phyloP scores from a whole-genome alignment of 148 eudicot species.

The Pouteria glomerata region DNA sequence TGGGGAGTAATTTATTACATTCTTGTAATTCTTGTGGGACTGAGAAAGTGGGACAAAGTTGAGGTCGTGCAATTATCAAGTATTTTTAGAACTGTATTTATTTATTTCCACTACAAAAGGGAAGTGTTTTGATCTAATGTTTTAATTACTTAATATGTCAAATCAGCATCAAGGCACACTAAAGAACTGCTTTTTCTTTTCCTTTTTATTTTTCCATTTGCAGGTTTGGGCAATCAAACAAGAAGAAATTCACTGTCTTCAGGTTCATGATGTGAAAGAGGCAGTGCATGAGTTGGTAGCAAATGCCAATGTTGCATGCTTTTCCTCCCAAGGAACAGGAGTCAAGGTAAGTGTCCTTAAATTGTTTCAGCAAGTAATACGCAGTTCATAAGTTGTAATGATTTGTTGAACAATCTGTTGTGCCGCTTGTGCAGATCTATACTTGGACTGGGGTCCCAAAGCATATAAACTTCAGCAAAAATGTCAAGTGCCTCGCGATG shows the following conservation, averaged over 20 bases:
- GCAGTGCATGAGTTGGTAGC: conserved; percentile 34
- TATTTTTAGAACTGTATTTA: no score
- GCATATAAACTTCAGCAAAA: conserved; percentile 42
- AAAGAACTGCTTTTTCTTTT: no score
- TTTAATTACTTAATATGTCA: no score
- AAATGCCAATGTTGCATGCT: conserved; percentile 31
- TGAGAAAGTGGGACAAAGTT: no score
- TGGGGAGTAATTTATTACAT: no score
- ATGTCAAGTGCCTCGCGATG: conserved; percentile 38
- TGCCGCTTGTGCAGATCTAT: conserved; percentile 27
- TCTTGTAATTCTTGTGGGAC: no score
- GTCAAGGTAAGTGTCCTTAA: conserved; percentile 27
- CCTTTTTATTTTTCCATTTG: neutral
- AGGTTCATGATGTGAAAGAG: conserved; percentile 52
- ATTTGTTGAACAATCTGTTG: neutral
- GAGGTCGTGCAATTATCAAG: no score
- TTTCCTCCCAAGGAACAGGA: conserved; percentile 42
- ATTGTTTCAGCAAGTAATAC: neutral
- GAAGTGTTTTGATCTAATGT: no score
- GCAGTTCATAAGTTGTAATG: neutral
- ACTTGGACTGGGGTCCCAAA: conserved; percentile 41
- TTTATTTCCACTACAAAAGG: no score
- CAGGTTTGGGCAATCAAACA: conserved; percentile 57
- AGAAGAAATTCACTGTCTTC: conserved; percentile 50
- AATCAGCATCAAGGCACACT: no score